A percentile compares a stretch with the other conserved stretches of the same genome.
Evolutionary conservation across 352 stramenopile species (phyloP).

Genomic region (Globisporangium nagaii): DNA sequence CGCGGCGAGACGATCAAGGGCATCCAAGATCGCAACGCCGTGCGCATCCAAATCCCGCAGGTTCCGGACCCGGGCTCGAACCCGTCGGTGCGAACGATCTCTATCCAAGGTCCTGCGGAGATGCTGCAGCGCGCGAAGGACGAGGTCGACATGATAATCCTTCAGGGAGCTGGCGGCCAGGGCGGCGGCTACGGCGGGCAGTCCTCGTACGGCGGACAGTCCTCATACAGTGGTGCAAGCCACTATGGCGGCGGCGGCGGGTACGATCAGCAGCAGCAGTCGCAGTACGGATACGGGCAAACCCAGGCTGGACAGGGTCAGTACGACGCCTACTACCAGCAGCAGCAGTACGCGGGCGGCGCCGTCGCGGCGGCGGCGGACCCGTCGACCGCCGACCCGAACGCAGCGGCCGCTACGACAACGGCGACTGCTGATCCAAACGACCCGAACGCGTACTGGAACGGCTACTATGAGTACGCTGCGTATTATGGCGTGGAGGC

Average conservation of each 20-base stretch:
- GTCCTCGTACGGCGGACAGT: slow-evolving; percentile 13
- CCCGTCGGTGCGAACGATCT: slow-evolving; percentile 83
- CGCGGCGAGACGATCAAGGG: slow-evolving; percentile 86
- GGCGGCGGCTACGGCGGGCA: slow-evolving; percentile 21
- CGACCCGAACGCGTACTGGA: slow-evolving; percentile 87
- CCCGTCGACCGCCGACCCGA: too few relatives aligned
- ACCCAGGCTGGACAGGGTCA: slow-evolving; percentile 22
- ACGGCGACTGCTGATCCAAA: slow-evolving; percentile 62
- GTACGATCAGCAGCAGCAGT: slow-evolving; percentile 31
- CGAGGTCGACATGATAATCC: slow-evolving; percentile 75
- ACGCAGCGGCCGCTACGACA: slow-evolving; percentile 11
- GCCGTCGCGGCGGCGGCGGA: slow-evolving; percentile 5
- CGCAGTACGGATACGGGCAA: slow-evolving; percentile 42
- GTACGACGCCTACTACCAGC: slow-evolving; percentile 75
- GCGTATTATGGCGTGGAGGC: slow-evolving; percentile 86
- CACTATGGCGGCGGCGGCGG: slow-evolving; percentile 8
- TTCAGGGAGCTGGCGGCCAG: slow-evolving; percentile 58
- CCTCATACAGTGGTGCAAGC: slow-evolving; percentile 10
- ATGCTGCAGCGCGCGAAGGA: slow-evolving; percentile 64
- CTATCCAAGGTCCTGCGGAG: slow-evolving; percentile 62
- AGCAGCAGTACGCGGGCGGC: slow-evolving; percentile 58
- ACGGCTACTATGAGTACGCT: slow-evolving; percentile 86
- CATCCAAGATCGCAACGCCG: slow-evolving; percentile 82
- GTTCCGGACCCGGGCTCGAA: slow-evolving; percentile 81
- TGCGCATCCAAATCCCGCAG: slow-evolving; percentile 89